Base-by-base conservation (phyloP, 306 rosid genomes). In the Corylus americana region DNA sequence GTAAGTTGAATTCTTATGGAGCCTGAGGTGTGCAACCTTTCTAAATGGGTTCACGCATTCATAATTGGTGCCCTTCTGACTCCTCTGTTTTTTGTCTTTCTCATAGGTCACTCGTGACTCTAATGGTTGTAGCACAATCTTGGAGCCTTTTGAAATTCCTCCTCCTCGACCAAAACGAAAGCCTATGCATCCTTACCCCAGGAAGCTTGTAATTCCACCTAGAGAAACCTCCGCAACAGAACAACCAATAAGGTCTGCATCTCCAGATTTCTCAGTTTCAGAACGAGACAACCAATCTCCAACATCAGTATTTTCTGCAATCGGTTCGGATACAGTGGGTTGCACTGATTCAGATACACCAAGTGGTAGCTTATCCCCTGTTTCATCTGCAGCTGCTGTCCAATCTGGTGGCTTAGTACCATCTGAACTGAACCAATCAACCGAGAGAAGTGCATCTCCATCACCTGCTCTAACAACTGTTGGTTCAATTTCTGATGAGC, bases 171-270 rank as follows among this genome's bases (percentile, higher is more conserved):
- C 98, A 3, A 94, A 94, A 35, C 80, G 94, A 68, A 94, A 90
- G 81, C 98, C 98, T 9, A 86, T 70, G 80, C 97, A 88, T 87
- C 97, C 98, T 78, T 94, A 94, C 80, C 98, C 98, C 11, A 92
- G 97, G 14, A 94, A 94, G 76, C 86, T 80, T 76, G 89, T 80
- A 2, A 84, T 83, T 63, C 86, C 73, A 0, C 47, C 73, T 31
- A 81, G 31, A n/a, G 87, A 75, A 13, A 49, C 55, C 77, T 75
- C 80, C 20, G 57, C 66, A 74, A 49, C 55, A 57, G 87, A 88
- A 61, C 88, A 83, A 75, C 77, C 88, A 55, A 37, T 76, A 68
- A 84, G 82, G 87, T 80, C 89, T 75, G 44, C 54, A 61, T 87
- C 98, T 73, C 84, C 83, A 4, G 87, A 81, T 55, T 74, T 87